Evolutionary conservation across 306 rosid genomes (phyloP).

Genomic region (Hippophae gyantsensis): DNA sequence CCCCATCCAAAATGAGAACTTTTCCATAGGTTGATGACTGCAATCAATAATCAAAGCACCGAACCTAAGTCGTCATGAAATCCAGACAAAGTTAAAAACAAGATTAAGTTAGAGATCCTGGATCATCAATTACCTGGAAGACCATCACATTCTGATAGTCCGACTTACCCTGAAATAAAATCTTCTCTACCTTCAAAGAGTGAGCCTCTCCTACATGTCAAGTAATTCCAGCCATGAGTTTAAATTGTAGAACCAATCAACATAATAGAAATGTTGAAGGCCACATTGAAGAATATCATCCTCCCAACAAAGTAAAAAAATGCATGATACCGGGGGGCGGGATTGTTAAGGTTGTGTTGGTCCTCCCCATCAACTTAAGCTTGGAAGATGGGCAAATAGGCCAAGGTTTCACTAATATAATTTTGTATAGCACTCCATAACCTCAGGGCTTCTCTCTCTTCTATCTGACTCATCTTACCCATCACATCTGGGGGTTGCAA

Average conservation of each 20-base stretch:
- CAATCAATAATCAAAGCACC: slow-evolving; percentile 18
- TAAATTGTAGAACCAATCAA: background rate
- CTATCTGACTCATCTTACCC: too few relatives aligned
- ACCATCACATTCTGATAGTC: slow-evolving; percentile 90
- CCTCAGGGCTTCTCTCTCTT: too few relatives aligned
- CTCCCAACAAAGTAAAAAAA: background rate
- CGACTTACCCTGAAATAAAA: slow-evolving; percentile 82
- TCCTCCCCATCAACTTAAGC: too few relatives aligned
- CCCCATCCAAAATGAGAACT: slow-evolving; percentile 95
- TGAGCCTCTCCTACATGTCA: slow-evolving; percentile 84
- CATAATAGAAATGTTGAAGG: background rate
- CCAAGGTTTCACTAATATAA: too few relatives aligned
- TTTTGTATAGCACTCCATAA: too few relatives aligned
- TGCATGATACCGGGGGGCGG: background rate
- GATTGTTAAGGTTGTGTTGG: too few relatives aligned
- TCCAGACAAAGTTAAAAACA: slow-evolving; percentile 1
- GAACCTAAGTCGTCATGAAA: slow-evolving; percentile 1
- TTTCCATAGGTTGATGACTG: slow-evolving; percentile 94
- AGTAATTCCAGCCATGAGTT: slow-evolving; percentile 12
- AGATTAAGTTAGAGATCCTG: slow-evolving; percentile 5
- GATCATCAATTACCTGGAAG: slow-evolving; percentile 55
- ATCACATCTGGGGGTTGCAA: too few relatives aligned
- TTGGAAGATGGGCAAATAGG: too few relatives aligned
- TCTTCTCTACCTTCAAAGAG: slow-evolving; percentile 88
- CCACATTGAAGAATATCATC: background rate